Conservation (phyloP, 768 basidiomycete species). For the Galerina sulciceps region DNA sequence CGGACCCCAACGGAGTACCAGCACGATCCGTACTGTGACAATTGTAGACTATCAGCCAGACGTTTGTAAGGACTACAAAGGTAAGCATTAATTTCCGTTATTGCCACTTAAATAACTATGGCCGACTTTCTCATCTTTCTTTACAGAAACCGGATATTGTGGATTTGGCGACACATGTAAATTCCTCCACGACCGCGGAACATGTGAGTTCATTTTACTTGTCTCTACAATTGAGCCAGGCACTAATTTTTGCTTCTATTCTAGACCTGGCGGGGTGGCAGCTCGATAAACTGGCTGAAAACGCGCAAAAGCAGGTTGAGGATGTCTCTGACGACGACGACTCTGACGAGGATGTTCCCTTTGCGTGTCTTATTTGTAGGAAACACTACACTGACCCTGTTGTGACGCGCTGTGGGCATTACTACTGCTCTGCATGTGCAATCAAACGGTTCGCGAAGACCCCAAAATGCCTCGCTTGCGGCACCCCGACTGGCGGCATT, state of each 20-base stretch:
- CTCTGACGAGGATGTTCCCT: conserved; percentile 89
- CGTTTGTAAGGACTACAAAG: conserved; percentile 99
- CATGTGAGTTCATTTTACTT: conserved; percentile 59
- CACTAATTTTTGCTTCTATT: conserved; percentile 4
- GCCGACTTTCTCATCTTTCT: not conserved
- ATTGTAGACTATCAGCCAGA: conserved; percentile 98
- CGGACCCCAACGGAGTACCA: conserved; percentile 76
- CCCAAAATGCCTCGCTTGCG: conserved; percentile 94
- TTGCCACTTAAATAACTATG: not conserved
- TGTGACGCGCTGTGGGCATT: conserved; percentile 95
- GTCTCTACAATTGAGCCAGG: conserved; percentile 1
- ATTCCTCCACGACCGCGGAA: conserved; percentile 97
- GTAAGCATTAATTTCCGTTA: conserved; percentile 46
- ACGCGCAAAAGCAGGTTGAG: conserved; percentile 63
- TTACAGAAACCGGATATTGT: conserved; percentile 94
- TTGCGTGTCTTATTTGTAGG: conserved; percentile 97
- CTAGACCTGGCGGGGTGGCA: conserved; percentile 98
- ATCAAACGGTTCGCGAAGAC: conserved; percentile 94
- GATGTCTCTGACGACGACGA: conserved; percentile 68
- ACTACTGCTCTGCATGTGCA: conserved; percentile 94
- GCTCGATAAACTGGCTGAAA: conserved; percentile 89
- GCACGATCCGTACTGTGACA: conserved; percentile 91
- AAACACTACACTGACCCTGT: conserved; percentile 95
- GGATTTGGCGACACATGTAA: conserved; percentile 99
- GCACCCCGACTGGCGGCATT: conserved; percentile 90